These are phyloP conservation scores for Microstegium vimineum DNA, from an alignment of 176 grass and related monocot genomes.

Conservation along the genomic window DNA sequence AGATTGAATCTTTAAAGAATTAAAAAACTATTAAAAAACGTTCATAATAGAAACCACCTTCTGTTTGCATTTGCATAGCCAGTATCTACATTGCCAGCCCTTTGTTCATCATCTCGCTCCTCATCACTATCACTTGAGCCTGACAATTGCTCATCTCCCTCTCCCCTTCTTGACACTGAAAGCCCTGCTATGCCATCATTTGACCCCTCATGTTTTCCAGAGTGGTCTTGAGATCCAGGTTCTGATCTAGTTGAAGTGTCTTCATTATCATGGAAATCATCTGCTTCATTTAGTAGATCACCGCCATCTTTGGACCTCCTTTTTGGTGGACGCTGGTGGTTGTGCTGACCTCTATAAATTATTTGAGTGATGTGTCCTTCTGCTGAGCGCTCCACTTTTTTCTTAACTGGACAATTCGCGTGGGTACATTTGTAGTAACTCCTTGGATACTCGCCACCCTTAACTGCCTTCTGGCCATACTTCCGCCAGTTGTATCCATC, in stretches of 20 bases:
- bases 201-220: slow-evolving; percentile 43
- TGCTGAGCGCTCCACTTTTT: slow-evolving; percentile 63
- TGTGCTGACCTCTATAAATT: slow-evolving; percentile 71
- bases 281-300: slow-evolving; percentile 29
- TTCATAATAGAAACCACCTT: slow-evolving; percentile 48
- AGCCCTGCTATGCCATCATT: slow-evolving; percentile 26
- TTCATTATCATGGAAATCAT: slow-evolving; percentile 41
- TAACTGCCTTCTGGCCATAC: slow-evolving; percentile 80
- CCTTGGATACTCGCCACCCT: slow-evolving; percentile 65
- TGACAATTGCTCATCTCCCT: slow-evolving; percentile 38
- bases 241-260: slow-evolving; percentile 40
- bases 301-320: slow-evolving; percentile 57
- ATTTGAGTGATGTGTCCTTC: slow-evolving; percentile 61
- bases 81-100: neutral
- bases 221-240: slow-evolving; percentile 39
- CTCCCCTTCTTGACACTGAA: slow-evolving; percentile 41
- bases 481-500: slow-evolving; percentile 85
- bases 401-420: slow-evolving; percentile 60
- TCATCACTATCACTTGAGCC: slow-evolving; percentile 72
- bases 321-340: slow-evolving; percentile 54
- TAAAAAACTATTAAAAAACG: slow-evolving; percentile 5
- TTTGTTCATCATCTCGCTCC: slow-evolving; percentile 36
- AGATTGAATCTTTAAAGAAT: neutral
- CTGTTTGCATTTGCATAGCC: slow-evolving; percentile 47
- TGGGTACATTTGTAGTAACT: slow-evolving; percentile 77